phyloP scores from a whole-genome alignment of 345 rosid species.

The Brassica cretica region DNA sequence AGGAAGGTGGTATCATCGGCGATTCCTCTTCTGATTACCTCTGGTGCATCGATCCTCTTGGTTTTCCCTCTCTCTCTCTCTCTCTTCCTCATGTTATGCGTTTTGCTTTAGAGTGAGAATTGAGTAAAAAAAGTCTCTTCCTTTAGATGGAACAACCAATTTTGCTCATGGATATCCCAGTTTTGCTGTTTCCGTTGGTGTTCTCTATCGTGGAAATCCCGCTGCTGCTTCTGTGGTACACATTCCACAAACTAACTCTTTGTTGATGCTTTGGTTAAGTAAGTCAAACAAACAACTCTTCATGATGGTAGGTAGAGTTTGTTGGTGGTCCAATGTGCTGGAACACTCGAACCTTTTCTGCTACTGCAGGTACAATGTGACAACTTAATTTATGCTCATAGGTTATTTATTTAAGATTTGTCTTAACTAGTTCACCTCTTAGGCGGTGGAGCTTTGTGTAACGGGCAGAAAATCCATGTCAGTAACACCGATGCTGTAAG shows the following conservation, averaged over 20 bases:
- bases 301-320: slow-evolving; percentile 72
- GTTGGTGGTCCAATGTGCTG: slow-evolving; percentile 98
- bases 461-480: slow-evolving; percentile 71
- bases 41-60: slow-evolving; percentile 98
- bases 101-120: not conserved
- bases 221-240: slow-evolving; percentile 91
- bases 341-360: slow-evolving; percentile 84
- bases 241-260: not conserved
- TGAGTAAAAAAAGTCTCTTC: not conserved
- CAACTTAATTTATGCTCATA: not conserved
- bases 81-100: not conserved
- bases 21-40: slow-evolving; percentile 84
- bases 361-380: slow-evolving; percentile 66
- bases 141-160: slow-evolving; percentile 90
- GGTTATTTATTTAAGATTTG: slow-evolving; percentile 14
- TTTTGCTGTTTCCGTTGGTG: slow-evolving; percentile 96
- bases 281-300: not conserved
- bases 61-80: slow-evolving; percentile 44
- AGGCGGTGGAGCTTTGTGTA: slow-evolving; percentile 98
- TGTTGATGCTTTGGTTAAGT: slow-evolving; percentile 7
- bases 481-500: slow-evolving; percentile 78
- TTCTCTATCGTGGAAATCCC: slow-evolving; percentile 78
- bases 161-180: slow-evolving; percentile 96
- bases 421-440: slow-evolving; percentile 21
- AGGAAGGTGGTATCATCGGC: slow-evolving; percentile 90